These are phyloP conservation scores for Aspergillus ochraceoroseus DNA, from an alignment of 2,329 filamentous ascomycete genomes.

Conservation along the genomic window DNA sequence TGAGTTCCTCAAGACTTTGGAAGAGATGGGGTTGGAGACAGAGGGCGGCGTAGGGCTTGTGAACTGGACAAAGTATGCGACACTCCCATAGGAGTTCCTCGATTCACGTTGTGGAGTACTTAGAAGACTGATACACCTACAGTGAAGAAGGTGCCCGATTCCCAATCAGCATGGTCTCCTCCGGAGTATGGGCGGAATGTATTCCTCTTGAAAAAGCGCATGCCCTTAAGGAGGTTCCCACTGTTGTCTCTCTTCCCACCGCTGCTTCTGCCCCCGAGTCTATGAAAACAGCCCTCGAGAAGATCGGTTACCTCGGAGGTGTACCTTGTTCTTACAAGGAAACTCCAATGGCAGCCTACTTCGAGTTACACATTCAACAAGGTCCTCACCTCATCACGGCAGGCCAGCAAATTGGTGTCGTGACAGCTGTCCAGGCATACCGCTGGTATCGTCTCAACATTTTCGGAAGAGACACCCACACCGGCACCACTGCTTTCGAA, in stretches of 20 bases:
- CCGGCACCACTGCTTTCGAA: constrained; percentile 66
- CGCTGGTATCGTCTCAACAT: constrained; percentile 67
- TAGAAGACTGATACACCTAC: constrained; percentile 14
- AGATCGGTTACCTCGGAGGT: constrained; percentile 65
- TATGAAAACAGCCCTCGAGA: constrained; percentile 63
- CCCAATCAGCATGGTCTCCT: constrained; percentile 67
- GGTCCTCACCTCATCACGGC: constrained; percentile 67
- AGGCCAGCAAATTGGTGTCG: constrained; percentile 61
- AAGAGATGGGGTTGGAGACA: constrained; percentile 64
- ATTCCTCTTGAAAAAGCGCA: constrained; percentile 61
- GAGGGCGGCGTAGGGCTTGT: constrained; percentile 68
- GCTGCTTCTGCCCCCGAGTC: constrained; percentile 54
- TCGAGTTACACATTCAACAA: constrained; percentile 82
- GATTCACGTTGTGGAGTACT: neutral
- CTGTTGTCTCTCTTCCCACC: constrained; percentile 40
- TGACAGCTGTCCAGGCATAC: constrained; percentile 69
- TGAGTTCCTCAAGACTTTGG: constrained; percentile 64
- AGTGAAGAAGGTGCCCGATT: constrained; percentile 79
- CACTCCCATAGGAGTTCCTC: constrained; percentile 5
- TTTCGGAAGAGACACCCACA: constrained; percentile 64
- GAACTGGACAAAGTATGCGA: constrained; percentile 51
- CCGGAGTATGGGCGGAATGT: constrained; percentile 70
- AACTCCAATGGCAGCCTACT: constrained; percentile 68
- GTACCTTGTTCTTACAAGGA: constrained; percentile 53
- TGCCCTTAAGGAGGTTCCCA: constrained; percentile 56